Evolutionary conservation across 164 flowering plant species (phyloP).

Genomic region (Piper betle): DNA sequence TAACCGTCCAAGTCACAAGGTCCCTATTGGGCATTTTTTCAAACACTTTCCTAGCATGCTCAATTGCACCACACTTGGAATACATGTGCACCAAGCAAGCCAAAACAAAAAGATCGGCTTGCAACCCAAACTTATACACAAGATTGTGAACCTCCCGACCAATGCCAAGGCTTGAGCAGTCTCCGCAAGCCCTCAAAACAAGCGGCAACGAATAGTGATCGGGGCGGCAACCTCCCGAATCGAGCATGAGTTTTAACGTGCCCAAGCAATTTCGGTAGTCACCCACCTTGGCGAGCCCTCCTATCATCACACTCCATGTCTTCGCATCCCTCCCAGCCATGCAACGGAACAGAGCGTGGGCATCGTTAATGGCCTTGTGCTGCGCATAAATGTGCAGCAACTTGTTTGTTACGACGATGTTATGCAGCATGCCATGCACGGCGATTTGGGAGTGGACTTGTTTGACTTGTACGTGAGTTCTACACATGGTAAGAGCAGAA

Average conservation of each 20-base stretch:
- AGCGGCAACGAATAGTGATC: conserved; percentile 35
- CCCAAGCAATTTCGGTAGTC: conserved; percentile 25
- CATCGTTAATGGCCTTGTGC: conserved; percentile 20
- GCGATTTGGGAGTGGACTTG: conserved; percentile 33
- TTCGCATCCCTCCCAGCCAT: conserved; percentile 24
- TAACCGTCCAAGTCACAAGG: conserved; percentile 44
- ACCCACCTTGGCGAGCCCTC: conserved; percentile 35
- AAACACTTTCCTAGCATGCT: conserved; percentile 35
- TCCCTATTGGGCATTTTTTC: conserved; percentile 35
- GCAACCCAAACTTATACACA: conserved; percentile 25
- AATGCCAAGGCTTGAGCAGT: conserved; percentile 11
- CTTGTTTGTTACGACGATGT: conserved; percentile 30
- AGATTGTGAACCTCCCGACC: conserved; percentile 30
- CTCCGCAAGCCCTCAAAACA: conserved; percentile 37
- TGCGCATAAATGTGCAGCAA: conserved; percentile 28
- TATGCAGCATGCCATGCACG: conserved; percentile 12
- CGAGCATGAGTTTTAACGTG: conserved; percentile 28
- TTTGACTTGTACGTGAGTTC: conserved; percentile 19
- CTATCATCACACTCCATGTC: conserved; percentile 45
- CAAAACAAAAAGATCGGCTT: conserved; percentile 23
- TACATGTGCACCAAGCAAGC: conserved; percentile 41
- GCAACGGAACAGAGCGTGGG: conserved; percentile 18
- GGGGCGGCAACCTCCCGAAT: conserved; percentile 15
- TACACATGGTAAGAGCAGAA: conserved; percentile 21
- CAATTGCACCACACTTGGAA: conserved; percentile 25